Percentiles rank a stretch among this genome's conserved stretches.
phyloP scores from a whole-genome alignment of 352 stramenopile species.

The Phytophthora aleatoria region DNA sequence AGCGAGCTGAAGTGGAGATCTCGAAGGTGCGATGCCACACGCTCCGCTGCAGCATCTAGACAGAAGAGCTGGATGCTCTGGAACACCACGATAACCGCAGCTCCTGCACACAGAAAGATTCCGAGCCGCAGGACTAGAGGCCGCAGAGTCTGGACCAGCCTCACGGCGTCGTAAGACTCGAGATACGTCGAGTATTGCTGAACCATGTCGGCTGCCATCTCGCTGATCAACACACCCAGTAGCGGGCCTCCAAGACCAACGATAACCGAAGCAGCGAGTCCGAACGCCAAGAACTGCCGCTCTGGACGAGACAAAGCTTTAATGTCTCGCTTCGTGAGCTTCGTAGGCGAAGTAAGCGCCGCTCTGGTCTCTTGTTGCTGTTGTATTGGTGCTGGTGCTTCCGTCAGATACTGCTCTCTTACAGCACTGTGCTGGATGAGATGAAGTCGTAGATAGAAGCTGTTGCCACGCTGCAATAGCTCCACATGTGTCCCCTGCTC shows the following conservation, averaged over 20 bases:
- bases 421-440: slow-evolving; percentile 34
- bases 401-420: slow-evolving; percentile 4
- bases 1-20: slow-evolving; percentile 57
- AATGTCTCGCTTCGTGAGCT: slow-evolving; percentile 41
- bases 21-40: slow-evolving; percentile 50
- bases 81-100: slow-evolving; percentile 35
- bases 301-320: slow-evolving; percentile 42
- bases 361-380: background rate
- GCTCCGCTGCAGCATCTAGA: slow-evolving; percentile 57
- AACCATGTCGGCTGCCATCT: slow-evolving; percentile 42
- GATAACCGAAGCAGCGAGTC: slow-evolving; percentile 36
- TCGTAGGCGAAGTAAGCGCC: slow-evolving; percentile 18
- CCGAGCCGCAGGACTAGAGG: slow-evolving; percentile 30
- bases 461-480: slow-evolving; percentile 61
- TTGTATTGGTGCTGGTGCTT: background rate
- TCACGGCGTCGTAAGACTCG: slow-evolving; percentile 21
- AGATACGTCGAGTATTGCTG: slow-evolving; percentile 38
- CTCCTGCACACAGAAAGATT: slow-evolving; percentile 37
- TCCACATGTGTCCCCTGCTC: slow-evolving; percentile 55
- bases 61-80: slow-evolving; percentile 43
- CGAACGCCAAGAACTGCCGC: slow-evolving; percentile 38
- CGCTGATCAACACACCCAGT: slow-evolving; percentile 37
- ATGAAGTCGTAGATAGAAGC: slow-evolving; percentile 80
- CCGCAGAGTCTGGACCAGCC: slow-evolving; percentile 8
- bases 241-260: slow-evolving; percentile 40